phyloP scores from a whole-genome alignment of 345 rosid species.

The Linum usitatissimum region DNA sequence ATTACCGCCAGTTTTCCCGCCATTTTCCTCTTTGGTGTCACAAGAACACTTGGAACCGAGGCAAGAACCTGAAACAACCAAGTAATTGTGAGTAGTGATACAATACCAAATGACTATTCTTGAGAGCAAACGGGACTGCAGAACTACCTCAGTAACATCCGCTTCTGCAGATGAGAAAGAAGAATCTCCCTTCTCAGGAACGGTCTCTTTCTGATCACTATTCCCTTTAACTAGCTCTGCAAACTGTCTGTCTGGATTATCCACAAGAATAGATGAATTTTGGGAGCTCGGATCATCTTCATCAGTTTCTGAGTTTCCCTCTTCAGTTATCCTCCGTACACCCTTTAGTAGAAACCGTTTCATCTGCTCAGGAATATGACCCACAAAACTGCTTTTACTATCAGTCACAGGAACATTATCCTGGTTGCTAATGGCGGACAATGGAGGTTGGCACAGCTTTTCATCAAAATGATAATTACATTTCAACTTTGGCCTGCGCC shows the following conservation, averaged over 20 bases:
- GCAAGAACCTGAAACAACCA: conserved; percentile 52
- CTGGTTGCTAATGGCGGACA: conserved; percentile 37
- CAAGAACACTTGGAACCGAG: conserved; percentile 73
- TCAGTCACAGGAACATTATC: conserved; percentile 32
- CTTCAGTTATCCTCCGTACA: conserved; percentile 71
- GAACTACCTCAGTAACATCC: conserved; percentile 61
- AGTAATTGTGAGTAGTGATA: conserved; percentile 13
- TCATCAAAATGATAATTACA: conserved; percentile 88
- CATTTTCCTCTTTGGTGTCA: conserved; percentile 84
- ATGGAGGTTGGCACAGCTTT: conserved; percentile 60
- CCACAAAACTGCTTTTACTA: conserved; percentile 51
- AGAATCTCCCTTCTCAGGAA: conserved; percentile 46
- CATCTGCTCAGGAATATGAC: conserved; percentile 96
- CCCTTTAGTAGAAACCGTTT: conserved; percentile 82
- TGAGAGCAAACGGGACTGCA: conserved; percentile 20
- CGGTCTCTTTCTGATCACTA: conserved; percentile 46
- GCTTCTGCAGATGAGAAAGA: conserved; percentile 49
- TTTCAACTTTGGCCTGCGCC: conserved; percentile 86
- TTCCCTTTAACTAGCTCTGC: conserved; percentile 40
- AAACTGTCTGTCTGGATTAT: conserved; percentile 31
- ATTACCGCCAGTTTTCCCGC: conserved; percentile 79
- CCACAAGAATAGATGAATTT: conserved; percentile 34
- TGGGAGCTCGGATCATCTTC: conserved; percentile 45
- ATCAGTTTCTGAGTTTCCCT: conserved; percentile 51
- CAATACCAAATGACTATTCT: conserved; percentile 8